Evolutionary conservation across 2,329 filamentous ascomycete species (phyloP), one percentile per base, ranked within the genome.

Genomic region (Leptographium procerum): DNA sequence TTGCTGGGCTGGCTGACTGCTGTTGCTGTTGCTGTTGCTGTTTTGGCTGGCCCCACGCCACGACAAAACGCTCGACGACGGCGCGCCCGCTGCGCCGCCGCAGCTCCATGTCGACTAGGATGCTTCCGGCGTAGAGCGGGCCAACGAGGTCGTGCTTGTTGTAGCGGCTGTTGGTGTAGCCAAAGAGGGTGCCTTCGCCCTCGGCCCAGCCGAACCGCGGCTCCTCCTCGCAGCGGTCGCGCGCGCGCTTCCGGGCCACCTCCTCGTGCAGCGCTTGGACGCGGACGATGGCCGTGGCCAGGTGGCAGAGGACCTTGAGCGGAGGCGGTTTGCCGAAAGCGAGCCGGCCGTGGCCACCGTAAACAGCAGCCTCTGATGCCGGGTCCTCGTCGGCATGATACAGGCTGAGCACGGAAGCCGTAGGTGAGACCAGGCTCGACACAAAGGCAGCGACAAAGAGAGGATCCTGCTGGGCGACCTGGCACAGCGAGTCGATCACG

Each of bases 91-190:
- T 92, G 65, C 91, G 87, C 58, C 92, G 79, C 13, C 94, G 80
- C 65, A 96, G 82, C 71, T 99, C 92, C 81, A 95, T 87, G 66
- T 89, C 85, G 8, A 96, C 70, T 1, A 95, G 88, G 0, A 92
- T 69, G 0, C 82, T 87, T 1, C 75, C 74, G 11, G 63, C 61
- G 8, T 60, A 60, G 19, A 34, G 45, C 59, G 57, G 64, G 64
- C 36, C 1, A 66, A 58, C 1, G 66, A 61, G 22, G 4, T 59
- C 58, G 1, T 36, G 29, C 40, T 29, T 51, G 57, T 52, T 60
- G 43, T 57, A 55, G 28, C 53, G 50, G 45, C n/a, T 48, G n/a
- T 78, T 77, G 4, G 77, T 73, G 47, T 89, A 73, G 3, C 88
- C 87, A 53, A 91, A 75, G 0, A 96, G 71, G 11, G 92, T 78